Conservation (phyloP, 2,329 filamentous ascomycete species). For the Fusarium devonianum region DNA sequence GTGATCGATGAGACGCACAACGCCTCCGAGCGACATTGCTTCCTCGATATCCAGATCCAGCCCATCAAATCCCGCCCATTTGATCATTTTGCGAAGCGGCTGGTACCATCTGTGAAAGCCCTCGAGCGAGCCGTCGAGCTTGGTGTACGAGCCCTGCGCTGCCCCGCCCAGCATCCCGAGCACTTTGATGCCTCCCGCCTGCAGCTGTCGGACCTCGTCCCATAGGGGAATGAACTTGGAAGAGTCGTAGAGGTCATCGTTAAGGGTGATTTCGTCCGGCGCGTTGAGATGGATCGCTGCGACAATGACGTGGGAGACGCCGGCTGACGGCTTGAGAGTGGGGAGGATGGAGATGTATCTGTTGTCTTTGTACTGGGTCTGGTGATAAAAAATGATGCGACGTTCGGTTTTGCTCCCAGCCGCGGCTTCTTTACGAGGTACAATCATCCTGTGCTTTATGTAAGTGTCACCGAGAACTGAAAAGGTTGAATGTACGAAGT, state of each 20-base stretch:
- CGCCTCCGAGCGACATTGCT: constrained; percentile 68
- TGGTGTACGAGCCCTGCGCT: constrained; percentile 71
- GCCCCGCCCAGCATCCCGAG: constrained; percentile 87
- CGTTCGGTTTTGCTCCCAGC: constrained; percentile 4
- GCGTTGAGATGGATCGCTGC: constrained; percentile 83
- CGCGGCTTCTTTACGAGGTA: not conserved
- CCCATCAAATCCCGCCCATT: constrained; percentile 67
- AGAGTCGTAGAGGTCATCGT: constrained; percentile 74
- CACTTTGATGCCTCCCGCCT: constrained; percentile 75
- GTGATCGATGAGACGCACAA: constrained; percentile 70
- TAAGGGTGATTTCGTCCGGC: constrained; percentile 72
- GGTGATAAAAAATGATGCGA: constrained; percentile 59
- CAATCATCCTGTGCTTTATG: constrained; percentile 22
- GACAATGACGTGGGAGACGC: constrained; percentile 78
- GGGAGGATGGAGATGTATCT: constrained; percentile 59
- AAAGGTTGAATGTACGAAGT: too few relatives aligned
- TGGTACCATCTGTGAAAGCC: constrained; percentile 77
- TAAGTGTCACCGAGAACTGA: too few relatives aligned
- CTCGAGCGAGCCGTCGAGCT: constrained; percentile 61
- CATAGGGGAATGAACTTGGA: constrained; percentile 74
- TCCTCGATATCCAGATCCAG: constrained; percentile 82
- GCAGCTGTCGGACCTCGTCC: constrained; percentile 75
- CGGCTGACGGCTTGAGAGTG: constrained; percentile 50
- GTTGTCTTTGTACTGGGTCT: constrained; percentile 53
- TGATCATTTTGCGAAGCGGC: constrained; percentile 70